phyloP scores from a whole-genome alignment of 2,329 filamentous ascomycete species.

The Penicillium brasilianum region DNA sequence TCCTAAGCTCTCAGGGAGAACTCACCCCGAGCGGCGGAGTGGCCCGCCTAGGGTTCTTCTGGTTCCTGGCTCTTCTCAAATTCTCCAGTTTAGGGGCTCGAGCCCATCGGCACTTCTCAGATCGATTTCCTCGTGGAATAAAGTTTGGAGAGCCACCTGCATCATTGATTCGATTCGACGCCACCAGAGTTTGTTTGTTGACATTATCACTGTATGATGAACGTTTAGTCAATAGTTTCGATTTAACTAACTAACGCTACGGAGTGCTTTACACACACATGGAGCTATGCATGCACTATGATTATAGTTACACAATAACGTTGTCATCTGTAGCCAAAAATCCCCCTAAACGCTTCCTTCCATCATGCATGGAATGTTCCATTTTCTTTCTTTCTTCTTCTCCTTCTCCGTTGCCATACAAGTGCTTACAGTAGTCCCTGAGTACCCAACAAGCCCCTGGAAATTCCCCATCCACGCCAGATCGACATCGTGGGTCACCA shows the following conservation, averaged over 20 bases:
- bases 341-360: not conserved
- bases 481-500: conserved; percentile 6
- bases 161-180: conserved; percentile 4
- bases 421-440: not conserved
- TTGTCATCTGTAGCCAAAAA: not conserved
- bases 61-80: not conserved
- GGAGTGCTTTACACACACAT: not conserved
- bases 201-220: not conserved
- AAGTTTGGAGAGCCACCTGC: conserved; percentile 11
- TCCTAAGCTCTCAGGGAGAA: not conserved
- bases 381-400: not conserved
- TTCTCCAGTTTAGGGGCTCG: not conserved
- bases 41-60: not conserved
- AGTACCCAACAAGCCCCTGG: not conserved
- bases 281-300: not conserved
- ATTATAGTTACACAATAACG: not conserved
- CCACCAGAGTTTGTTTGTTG: not conserved
- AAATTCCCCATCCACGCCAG: conserved; percentile 12
- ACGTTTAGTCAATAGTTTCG: not conserved
- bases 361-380: conserved; percentile 12
- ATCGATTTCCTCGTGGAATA: not conserved
- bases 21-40: not conserved
- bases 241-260: too few species aligned
- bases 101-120: conserved; percentile 1
- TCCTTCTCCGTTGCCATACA: not conserved